Conservation (phyloP, 305 asterid genomes). For the Solanum aculeatissimum region DNA sequence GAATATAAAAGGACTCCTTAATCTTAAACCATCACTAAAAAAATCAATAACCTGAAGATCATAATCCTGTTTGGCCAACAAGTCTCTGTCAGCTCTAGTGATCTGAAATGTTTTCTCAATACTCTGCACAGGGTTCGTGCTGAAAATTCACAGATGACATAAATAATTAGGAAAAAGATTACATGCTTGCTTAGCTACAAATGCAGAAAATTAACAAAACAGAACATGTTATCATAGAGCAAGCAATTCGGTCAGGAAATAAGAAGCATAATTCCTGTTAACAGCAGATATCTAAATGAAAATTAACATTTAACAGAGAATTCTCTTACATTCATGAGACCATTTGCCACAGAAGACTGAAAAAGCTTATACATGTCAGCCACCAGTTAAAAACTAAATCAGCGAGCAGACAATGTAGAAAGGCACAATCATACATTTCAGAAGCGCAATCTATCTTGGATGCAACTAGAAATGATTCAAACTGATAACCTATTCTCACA, state of each 20-base stretch:
- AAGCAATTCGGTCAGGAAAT: background rate
- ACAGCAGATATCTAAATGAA: background rate
- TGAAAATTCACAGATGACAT: constrained; percentile 6
- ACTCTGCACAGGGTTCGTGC: constrained; percentile 78
- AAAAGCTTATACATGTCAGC: background rate
- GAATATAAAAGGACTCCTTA: constrained; percentile 1
- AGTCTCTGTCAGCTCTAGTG: constrained; percentile 71
- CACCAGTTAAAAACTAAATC: background rate
- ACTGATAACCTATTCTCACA: background rate
- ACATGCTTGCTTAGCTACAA: background rate
- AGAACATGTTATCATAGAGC: background rate
- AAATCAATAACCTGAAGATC: constrained; percentile 79
- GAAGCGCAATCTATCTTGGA: background rate
- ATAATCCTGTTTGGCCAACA: constrained; percentile 68
- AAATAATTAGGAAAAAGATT: background rate
- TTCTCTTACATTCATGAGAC: background rate
- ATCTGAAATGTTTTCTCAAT: constrained; percentile 88
- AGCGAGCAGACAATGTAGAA: background rate
- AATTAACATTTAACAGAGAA: background rate
- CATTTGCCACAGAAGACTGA: background rate
- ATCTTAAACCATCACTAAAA: background rate
- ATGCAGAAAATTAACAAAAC: background rate
- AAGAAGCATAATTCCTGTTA: background rate
- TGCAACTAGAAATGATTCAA: background rate
- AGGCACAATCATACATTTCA: background rate